Base-by-base conservation (phyloP, 225 moss, liverwort and hornwort species). In the Climacium dendroides region DNA sequence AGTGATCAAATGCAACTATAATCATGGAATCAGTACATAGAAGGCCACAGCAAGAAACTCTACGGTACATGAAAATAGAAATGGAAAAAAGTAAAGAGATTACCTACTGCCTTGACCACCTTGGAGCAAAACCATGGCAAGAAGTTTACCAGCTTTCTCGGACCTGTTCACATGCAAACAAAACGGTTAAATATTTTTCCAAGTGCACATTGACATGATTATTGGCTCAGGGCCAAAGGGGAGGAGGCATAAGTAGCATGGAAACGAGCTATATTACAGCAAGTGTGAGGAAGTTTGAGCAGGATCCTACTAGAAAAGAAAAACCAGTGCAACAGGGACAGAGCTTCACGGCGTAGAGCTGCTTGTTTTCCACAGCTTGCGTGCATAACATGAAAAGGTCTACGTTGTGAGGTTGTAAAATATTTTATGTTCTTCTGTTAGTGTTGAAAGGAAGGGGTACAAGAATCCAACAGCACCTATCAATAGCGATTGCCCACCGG, bases 91-190 rank as follows among this genome's bases (percentile, higher is more conserved):
- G 0, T 10, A 14, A 58, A 50, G 81, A 70, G 34, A 59, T 85
- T 85, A 98, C 98, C 98, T 88, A 87, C 93, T 94, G 58, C 98
- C 98, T 87, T 99, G 98, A 85, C 85, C 94, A 89, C 98, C 98
- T 86, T 92, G 85, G 61, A 99, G 95, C 76, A 99, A 87, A 72
- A 91, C 93, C 91, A 87, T 95, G 50, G 98, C 98, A 48, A 99
- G 93, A 71, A 99, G 86, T 87, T 96, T 93, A 35, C 98, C 98
- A 78, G 96, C 96, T 92, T 99, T 99, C 89, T 97, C 97, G 34
- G 98, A 97, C 90, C 98, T 97, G 90, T 54, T 66, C 85, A 89
- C 66, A 48, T 39, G 45, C 70, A 61, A 78, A 73, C 39, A 25
- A 84, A 61, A 26, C 28, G 53, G 34, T 24, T 20, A 47, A 47